phyloP scores from a whole-genome alignment of 768 basidiomycete species.

The Multifurca ochricompacta region DNA sequence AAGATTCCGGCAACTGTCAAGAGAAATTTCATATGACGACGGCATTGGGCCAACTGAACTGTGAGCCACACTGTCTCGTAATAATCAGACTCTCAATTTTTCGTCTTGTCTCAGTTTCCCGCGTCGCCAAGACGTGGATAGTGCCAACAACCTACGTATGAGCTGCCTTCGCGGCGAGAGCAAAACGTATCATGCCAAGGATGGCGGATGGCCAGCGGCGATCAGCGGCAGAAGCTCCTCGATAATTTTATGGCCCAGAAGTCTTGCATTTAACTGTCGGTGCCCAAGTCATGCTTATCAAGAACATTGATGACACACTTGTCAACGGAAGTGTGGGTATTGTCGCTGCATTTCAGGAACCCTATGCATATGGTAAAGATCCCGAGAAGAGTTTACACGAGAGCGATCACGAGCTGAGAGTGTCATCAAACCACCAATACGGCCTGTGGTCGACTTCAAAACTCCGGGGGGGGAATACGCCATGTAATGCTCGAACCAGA shows the following conservation, averaged over 20 bases:
- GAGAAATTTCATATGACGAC: constrained; percentile 69
- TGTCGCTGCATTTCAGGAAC: constrained; percentile 65
- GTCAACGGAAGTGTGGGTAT: constrained; percentile 95
- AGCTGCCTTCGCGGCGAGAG: constrained; percentile 45
- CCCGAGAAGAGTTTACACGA: not conserved
- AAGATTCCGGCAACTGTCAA: constrained; percentile 62
- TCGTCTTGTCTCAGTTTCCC: constrained; percentile 57
- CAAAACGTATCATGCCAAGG: constrained; percentile 47
- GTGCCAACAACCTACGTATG: constrained; percentile 70
- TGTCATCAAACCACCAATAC: not conserved
- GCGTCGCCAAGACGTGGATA: constrained; percentile 84
- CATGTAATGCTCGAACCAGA: constrained; percentile 60
- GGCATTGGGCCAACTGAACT: constrained; percentile 87
- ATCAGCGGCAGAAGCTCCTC: constrained; percentile 69
- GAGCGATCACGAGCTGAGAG: not conserved
- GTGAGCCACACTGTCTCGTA: constrained; percentile 36
- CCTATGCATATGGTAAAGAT: constrained; percentile 26
- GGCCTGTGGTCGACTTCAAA: constrained; percentile 75
- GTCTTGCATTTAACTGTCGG: constrained; percentile 62
- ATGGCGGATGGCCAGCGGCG: constrained; percentile 50
- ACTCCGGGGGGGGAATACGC: constrained; percentile 50
- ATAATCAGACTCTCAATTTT: not conserved
- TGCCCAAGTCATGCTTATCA: constrained; percentile 93
- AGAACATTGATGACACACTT: constrained; percentile 83
- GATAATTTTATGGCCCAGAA: constrained; percentile 86